Base-by-base conservation (phyloP, 805 yeast species). In the Yarrowia phangngaensis region DNA sequence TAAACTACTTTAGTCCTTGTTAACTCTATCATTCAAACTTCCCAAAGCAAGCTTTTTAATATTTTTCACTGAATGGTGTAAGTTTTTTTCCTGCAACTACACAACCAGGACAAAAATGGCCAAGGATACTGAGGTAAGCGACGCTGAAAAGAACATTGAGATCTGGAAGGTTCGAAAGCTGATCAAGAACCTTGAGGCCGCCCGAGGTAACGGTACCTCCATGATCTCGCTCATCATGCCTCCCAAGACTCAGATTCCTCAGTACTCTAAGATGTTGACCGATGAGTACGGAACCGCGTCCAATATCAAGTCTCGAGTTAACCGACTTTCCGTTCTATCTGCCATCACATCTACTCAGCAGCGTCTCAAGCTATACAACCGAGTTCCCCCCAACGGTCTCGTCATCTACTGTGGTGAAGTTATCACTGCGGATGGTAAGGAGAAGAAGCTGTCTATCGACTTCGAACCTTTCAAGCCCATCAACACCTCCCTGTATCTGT, bases 241-340 rank as follows among this genome's bases (percentile, higher is more conserved):
- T 32, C 98, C 98, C 60, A 82, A 79, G 66, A 90, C 94, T 52
- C 99, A 92, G 70, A 83, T 92, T 61, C 75, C 97, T 9, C 76
- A 86, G 61, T 77, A 76, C 52, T 88, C 82, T 64, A 89, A 85
- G 70, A 84, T 86, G 89, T 76, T 92, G 68, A 86, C 97, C 4
- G 97, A 92, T 71, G 98, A 92, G 72, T 89, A 88, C 69, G 98
- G 98, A 68, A 92, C 98, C 12, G 98, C 98, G 2, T 86, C 97
- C 41, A 92, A 92, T 68, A 92, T 92, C 67, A 92, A 92, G 70
- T 90, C 97, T 30, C 83, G 99, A 67, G 99, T 92, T 51, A 92
- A 92, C 73, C 78, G 99, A 70, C 73, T 87, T 58, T 88, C 97
- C 31, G 98, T 92, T 33, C 71, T 92, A 55, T 83, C 95, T 15